Conservation (phyloP, 768 basidiomycete genomes). For the Leccinum subgranulosum region DNA sequence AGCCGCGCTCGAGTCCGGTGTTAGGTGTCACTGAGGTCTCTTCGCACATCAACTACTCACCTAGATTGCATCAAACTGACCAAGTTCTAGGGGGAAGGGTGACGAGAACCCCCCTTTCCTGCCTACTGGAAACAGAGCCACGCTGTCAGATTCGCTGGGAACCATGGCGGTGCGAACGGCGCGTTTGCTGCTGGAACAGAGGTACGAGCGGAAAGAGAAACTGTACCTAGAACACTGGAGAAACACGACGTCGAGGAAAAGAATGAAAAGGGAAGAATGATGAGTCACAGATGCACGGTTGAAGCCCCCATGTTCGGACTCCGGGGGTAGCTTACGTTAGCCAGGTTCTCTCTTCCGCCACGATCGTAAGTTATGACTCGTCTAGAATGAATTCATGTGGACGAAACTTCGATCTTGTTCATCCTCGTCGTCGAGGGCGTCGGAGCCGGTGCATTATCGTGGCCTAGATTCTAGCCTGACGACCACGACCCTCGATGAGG, state of each 20-base stretch:
- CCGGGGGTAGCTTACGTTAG: not conserved
- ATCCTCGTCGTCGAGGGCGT: not conserved
- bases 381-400: not conserved
- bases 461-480: not conserved
- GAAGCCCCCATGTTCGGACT: too few relatives aligned
- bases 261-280: too few relatives aligned
- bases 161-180: too few relatives aligned
- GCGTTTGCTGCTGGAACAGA: too few relatives aligned
- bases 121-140: not conserved
- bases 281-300: too few relatives aligned
- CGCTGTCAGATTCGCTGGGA: too few relatives aligned
- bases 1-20: not conserved
- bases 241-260: too few relatives aligned
- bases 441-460: not conserved
- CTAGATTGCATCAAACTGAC: not conserved
- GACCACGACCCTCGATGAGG: not conserved
- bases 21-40: not conserved
- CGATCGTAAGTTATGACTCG: not conserved
- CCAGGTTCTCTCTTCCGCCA: not conserved
- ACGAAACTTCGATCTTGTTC: not conserved
- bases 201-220: too few relatives aligned
- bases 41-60: not conserved
- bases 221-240: too few relatives aligned
- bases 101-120: not conserved
- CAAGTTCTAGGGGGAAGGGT: not conserved